These are phyloP conservation scores for Sugiyamaella novakii DNA, from an alignment of 1,139 yeast genomes.

Conservation along the genomic window DNA sequence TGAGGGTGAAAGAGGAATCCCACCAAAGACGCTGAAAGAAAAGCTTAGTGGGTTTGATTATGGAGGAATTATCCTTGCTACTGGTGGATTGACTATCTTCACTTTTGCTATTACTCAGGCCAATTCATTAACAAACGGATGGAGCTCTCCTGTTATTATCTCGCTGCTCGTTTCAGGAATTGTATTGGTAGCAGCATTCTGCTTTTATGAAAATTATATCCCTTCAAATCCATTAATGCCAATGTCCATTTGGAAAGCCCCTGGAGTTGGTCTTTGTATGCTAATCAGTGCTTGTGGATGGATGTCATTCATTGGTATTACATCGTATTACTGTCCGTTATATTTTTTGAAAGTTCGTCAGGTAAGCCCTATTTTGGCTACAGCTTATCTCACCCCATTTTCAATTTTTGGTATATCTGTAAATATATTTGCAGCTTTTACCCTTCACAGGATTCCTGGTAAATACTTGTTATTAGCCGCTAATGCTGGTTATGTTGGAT, in stretches of 20 bases:
- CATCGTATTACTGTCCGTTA: slow-evolving; percentile 44
- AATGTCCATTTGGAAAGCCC: slow-evolving; percentile 44
- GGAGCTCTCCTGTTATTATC: slow-evolving; percentile 51
- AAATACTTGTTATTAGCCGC: slow-evolving; percentile 43
- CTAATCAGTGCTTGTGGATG: slow-evolving; percentile 42
- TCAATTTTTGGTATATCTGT: slow-evolving; percentile 45
- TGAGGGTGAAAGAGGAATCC: slow-evolving; percentile 30
- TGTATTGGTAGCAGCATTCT: slow-evolving; percentile 41
- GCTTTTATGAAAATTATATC: slow-evolving; percentile 44
- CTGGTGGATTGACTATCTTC: slow-evolving; percentile 45
- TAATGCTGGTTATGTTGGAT: slow-evolving; percentile 39
- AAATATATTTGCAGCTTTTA: slow-evolving; percentile 48
- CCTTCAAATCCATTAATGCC: slow-evolving; percentile 51
- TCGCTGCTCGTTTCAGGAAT: slow-evolving; percentile 47
- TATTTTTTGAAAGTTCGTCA: slow-evolving; percentile 46
- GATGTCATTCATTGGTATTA: slow-evolving; percentile 46
- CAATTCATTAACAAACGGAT: slow-evolving; percentile 44
- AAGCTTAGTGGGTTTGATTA: slow-evolving; percentile 43
- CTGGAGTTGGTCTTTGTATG: slow-evolving; percentile 46
- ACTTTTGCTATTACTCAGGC: slow-evolving; percentile 49
- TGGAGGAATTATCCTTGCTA: slow-evolving; percentile 45
- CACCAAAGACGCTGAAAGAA: slow-evolving; percentile 21
- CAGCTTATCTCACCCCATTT: slow-evolving; percentile 46
- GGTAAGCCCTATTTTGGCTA: slow-evolving; percentile 45
- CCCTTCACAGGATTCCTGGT: slow-evolving; percentile 48